Conservation (phyloP, 1,284 basidiomycete species). For the Apiotrichum domesticum region DNA sequence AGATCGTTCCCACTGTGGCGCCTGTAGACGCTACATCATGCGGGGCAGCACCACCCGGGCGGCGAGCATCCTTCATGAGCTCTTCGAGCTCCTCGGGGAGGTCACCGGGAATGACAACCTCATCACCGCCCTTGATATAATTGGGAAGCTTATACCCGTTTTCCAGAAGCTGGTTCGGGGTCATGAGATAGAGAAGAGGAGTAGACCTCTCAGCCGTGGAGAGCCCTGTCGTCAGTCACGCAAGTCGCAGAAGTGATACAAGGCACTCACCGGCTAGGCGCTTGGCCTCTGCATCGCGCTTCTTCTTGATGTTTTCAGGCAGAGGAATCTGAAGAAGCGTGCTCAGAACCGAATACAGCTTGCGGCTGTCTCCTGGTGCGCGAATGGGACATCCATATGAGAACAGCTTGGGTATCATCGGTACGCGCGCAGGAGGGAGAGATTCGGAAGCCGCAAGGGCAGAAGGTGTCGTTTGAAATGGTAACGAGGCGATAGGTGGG, state of each 20-base stretch:
- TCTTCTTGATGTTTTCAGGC: conserved; percentile 62
- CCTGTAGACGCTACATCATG: neutral
- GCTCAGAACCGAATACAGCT: conserved; percentile 78
- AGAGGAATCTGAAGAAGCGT: conserved; percentile 74
- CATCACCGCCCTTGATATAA: conserved; percentile 54
- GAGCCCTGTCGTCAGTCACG: conserved; percentile 5
- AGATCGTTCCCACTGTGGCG: neutral
- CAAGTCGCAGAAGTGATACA: too few species aligned
- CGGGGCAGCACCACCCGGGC: neutral
- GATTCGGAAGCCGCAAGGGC: conserved; percentile 25
- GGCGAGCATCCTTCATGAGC: conserved; percentile 6
- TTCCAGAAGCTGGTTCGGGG: conserved; percentile 76
- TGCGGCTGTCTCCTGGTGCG: conserved; percentile 74
- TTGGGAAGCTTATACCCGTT: conserved; percentile 81
- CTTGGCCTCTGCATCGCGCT: conserved; percentile 53
- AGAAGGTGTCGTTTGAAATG: conserved; percentile 56
- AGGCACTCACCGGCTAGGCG: conserved; percentile 25
- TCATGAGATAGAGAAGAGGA: conserved; percentile 65
- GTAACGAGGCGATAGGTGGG: conserved; percentile 54
- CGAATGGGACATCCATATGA: conserved; percentile 83
- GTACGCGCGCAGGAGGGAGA: conserved; percentile 48
- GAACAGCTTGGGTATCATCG: conserved; percentile 74
- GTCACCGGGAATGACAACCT: conserved; percentile 26
- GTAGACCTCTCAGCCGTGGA: conserved; percentile 17
- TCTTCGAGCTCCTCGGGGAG: conserved; percentile 9